Base-by-base conservation (phyloP, 1,139 yeast genomes). In the Suhomyces kunorum region DNA sequence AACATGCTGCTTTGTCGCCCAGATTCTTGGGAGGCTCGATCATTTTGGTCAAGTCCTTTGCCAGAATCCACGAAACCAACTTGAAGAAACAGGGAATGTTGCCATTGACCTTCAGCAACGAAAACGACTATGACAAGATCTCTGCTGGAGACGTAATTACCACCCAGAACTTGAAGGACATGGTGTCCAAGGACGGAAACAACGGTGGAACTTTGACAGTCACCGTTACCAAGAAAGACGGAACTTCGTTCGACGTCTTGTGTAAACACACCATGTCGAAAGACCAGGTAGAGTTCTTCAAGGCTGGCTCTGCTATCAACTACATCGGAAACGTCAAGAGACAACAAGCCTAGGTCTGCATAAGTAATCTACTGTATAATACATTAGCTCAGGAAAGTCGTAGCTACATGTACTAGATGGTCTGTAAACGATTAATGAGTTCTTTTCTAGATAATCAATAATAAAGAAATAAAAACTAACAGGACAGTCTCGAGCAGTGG, bases 1-100 rank as follows among this genome's bases (percentile, higher is more conserved):
- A 92, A 64, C 98, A 92, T 59, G 98, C 98, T 39, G 98, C 98
- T 5, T 73, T 92, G 58, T 87, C 94, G 29, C 98, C 98, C 47
- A 78, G 95, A 64, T 92, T 86, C 72, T 74, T 92, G 40, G 97
- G 97, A 47, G 98, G 98, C 45, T 71, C 84, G 41, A 79, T 89
- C 50, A 85, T 92, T 49, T 72, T 92, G 48, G 95, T 89, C 55
- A 92, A 92, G 69, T 89, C 97, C 9, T 92, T 92, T 71, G 98
- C 98, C 30, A 85, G 98, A 74, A 92, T 92, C 57, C 78, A 73
- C 51, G 78, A 73, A 56, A 72, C 78, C 42, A 72, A 72, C 68
- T 71, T 72, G 66, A 72, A 72, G 65, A 72, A 72, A 53, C 98
- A 92, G 73, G 98, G 98, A 64, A 81, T 92, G 82, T 76, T 92